A percentile compares a stretch with the other conserved stretches of the same genome.
Conservation (phyloP, 116 monocot species). For the Zostera marina region DNA sequence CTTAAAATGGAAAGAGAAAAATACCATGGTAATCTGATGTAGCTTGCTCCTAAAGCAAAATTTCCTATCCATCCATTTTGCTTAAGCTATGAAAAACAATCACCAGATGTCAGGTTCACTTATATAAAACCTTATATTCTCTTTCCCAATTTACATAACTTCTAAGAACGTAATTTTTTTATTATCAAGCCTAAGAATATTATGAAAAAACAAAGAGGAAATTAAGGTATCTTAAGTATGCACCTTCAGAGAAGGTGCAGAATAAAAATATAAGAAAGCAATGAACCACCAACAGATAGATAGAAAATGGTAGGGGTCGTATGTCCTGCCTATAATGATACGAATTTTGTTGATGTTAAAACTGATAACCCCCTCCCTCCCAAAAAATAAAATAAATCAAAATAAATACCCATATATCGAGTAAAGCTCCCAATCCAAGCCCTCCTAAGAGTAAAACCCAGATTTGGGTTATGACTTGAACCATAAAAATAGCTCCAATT, state of each 20-base stretch:
- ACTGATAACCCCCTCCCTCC: neutral
- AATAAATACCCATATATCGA: slow-evolving; percentile 78
- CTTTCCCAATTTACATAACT: neutral
- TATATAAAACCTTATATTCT: neutral
- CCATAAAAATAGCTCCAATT: neutral
- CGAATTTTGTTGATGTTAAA: neutral
- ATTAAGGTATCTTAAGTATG: no score
- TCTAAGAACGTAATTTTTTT: neutral
- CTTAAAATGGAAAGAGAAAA: neutral
- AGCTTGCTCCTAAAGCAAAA: slow-evolving; percentile 89
- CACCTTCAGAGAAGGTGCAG: slow-evolving; percentile 96
- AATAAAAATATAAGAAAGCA: slow-evolving; percentile 97
- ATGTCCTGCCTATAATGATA: slow-evolving; percentile 70
- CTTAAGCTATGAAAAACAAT: slow-evolving; percentile 56
- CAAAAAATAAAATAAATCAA: neutral
- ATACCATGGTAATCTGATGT: slow-evolving; percentile 97
- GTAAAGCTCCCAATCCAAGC: slow-evolving; percentile 64
- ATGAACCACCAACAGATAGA: slow-evolving; percentile 89
- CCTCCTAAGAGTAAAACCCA: slow-evolving; percentile 92
- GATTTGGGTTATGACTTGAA: slow-evolving; percentile 92
- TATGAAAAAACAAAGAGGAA: slow-evolving; percentile 1
- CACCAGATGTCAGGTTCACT: slow-evolving; percentile 4
- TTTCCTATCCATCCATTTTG: slow-evolving; percentile 99
- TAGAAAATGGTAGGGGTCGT: slow-evolving; percentile 74
- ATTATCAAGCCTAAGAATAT: neutral